Evolutionary conservation across 1,139 yeast species (phyloP), one percentile per base, ranked within the genome.

Genomic region (Kodamaea sp.): DNA sequence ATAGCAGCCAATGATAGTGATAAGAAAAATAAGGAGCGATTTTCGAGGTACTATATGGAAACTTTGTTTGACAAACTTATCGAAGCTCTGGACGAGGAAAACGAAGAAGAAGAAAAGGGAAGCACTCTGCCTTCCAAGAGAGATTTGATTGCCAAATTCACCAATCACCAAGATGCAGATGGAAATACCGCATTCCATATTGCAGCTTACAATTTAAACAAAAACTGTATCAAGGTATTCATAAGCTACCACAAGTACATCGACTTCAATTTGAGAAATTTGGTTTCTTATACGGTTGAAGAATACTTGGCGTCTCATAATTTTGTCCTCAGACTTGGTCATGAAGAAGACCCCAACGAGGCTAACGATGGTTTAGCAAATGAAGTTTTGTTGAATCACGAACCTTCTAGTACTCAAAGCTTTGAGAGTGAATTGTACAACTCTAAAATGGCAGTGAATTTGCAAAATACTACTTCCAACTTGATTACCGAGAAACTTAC

Each of bases 101-200:
- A 42, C 21, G 35, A 32, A 22, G 35, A 23, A 11, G 37, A 37
- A 7, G 24, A 11, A 9, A 22, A 43, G 10, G 41, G 24, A 10
- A 15, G 15, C 25, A 26, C 18, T 15, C 21, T 26, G n/a, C 29
- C 44, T 5, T 45, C 46, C 15, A 47, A 47, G 16, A 55, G 56
- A 26, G 62, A 61, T 13, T 39, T 66, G 15, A 64, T 88, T 21
- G 70, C 80, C 13, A 92, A 85, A 53, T 80, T 87, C 48, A 65
- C 88, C 29, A 85, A 89, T 55, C 78, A 80, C 35, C 94, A 84
- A 48, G 97, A 92, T 56, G 61, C 67, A 19, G 80, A 83, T 46
- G 97, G 97, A 1, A 88, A 90, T 54, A 86, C 96, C 0, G 95
- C 96, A 0, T 67, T 89, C 37, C 96, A 90, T 50, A 73, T 90